Percentiles rank a stretch among this genome's conserved stretches.
Conservation (phyloP, 495 filamentous ascomycete species). For the Trichocladium uniseriatum region DNA sequence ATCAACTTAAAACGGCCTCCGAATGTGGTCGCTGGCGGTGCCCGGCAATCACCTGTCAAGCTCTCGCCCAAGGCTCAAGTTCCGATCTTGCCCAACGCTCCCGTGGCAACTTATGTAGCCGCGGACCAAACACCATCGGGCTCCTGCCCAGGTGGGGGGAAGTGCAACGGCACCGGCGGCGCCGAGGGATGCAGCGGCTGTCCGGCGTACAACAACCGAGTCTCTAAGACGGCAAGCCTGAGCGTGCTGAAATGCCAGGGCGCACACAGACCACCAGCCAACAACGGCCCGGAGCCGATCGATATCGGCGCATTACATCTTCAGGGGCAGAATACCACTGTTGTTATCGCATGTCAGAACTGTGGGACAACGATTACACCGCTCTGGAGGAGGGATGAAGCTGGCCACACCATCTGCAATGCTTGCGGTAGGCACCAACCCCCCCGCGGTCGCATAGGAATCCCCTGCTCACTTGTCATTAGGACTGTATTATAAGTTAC, state of each 20-base stretch:
- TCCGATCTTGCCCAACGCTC: conserved; percentile 30
- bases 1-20: conserved; percentile 72
- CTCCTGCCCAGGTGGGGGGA: conserved; percentile 91
- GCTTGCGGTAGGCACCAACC: conserved; percentile 69
- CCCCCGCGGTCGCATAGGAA: background rate
- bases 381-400: conserved; percentile 89
- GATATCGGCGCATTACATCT: conserved; percentile 40
- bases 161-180: conserved; percentile 93
- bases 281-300: conserved; percentile 29
- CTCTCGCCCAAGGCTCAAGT: conserved; percentile 26
- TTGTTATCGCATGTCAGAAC: conserved; percentile 91
- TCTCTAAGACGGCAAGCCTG: conserved; percentile 76
- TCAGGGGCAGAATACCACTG: conserved; percentile 49
- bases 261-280: conserved; percentile 18
- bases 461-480: conserved; percentile 8
- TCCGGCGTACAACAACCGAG: conserved; percentile 92
- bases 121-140: conserved; percentile 63
- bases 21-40: conserved; percentile 30
- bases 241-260: conserved; percentile 43
- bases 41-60: conserved; percentile 30
- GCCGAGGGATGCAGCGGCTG: conserved; percentile 95
- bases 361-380: conserved; percentile 96
- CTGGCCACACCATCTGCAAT: conserved; percentile 96
- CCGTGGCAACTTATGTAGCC: conserved; percentile 66
- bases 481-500: conserved; percentile 97